phyloP scores from a whole-genome alignment of 2,329 filamentous ascomycete species.

The Colletotrichum lupini region DNA sequence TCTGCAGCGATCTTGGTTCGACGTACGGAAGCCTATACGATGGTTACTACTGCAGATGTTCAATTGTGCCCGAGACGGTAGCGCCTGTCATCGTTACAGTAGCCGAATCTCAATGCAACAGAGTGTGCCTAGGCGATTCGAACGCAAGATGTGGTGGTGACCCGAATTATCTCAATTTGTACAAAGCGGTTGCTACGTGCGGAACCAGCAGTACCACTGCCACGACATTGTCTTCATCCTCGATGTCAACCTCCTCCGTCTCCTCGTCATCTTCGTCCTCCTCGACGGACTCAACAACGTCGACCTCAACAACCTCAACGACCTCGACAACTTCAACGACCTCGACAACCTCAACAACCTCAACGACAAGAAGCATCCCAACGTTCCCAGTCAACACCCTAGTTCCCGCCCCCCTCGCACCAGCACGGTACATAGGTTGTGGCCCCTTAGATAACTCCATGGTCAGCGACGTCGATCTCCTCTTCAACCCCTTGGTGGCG shows the following conservation, averaged over 20 bases:
- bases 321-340: not conserved
- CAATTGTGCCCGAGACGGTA: too few species aligned
- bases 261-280: too few species aligned
- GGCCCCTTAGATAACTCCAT: not conserved
- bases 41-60: too few species aligned
- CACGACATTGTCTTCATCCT: not conserved
- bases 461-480: not conserved
- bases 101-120: too few species aligned
- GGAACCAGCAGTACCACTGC: not conserved
- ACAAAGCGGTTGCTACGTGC: not conserved
- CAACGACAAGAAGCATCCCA: not conserved
- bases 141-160: too few species aligned
- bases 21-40: too few species aligned
- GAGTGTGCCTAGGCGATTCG: too few species aligned
- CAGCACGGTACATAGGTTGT: not conserved
- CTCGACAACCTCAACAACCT: not conserved
- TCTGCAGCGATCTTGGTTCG: not conserved
- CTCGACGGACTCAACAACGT: not conserved
- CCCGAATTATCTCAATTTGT: too few species aligned
- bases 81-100: too few species aligned
- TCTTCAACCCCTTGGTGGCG: not conserved
- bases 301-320: not conserved
- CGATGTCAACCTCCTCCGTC: not conserved
- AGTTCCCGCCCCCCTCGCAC: not conserved
- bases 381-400: not conserved